Evolutionary conservation across 768 basidiomycete species (phyloP).

Genomic region (Termitomyces sp.): DNA sequence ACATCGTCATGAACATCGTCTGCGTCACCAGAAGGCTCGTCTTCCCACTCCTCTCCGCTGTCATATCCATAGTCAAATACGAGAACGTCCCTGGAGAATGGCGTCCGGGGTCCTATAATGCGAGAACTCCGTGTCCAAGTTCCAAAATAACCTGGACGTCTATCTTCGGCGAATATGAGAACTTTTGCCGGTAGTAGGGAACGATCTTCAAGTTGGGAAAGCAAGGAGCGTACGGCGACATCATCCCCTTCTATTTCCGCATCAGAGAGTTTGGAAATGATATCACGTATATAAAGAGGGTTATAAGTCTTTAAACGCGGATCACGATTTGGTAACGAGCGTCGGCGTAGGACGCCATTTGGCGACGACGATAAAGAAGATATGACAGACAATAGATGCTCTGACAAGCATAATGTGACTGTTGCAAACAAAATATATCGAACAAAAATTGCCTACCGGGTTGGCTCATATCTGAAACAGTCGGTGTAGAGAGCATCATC

Average conservation of each 20-base stretch:
- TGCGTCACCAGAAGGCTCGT: conserved; percentile 75
- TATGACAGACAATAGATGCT: conserved; percentile 34
- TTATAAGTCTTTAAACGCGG: conserved; percentile 31
- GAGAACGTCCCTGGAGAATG: conserved; percentile 73
- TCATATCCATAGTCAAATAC: conserved; percentile 89
- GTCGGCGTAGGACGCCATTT: conserved; percentile 13
- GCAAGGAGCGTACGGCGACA: conserved; percentile 57
- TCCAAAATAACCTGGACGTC: conserved; percentile 89
- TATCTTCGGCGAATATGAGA: conserved; percentile 78
- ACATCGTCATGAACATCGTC: conserved; percentile 72
- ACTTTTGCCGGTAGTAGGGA: conserved; percentile 68
- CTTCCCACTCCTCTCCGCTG: conserved; percentile 96
- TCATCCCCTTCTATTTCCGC: conserved; percentile 75
- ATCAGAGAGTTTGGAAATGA: conserved; percentile 65
- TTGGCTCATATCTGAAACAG: conserved; percentile 28
- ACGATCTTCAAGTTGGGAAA: conserved; percentile 58
- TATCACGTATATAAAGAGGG: conserved; percentile 34
- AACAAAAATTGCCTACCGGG: conserved; percentile 30
- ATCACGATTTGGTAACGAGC: conserved; percentile 12
- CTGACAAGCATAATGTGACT: conserved; percentile 20
- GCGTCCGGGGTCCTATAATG: conserved; percentile 75
- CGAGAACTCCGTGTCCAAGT: conserved; percentile 87
- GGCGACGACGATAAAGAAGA: conserved; percentile 26
- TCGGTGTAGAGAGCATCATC: conserved; percentile 15
- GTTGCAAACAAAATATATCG: not conserved